These are phyloP conservation scores for Colletotrichum sp. DNA, from an alignment of 2,329 filamentous ascomycete species.

Conservation along the genomic window DNA sequence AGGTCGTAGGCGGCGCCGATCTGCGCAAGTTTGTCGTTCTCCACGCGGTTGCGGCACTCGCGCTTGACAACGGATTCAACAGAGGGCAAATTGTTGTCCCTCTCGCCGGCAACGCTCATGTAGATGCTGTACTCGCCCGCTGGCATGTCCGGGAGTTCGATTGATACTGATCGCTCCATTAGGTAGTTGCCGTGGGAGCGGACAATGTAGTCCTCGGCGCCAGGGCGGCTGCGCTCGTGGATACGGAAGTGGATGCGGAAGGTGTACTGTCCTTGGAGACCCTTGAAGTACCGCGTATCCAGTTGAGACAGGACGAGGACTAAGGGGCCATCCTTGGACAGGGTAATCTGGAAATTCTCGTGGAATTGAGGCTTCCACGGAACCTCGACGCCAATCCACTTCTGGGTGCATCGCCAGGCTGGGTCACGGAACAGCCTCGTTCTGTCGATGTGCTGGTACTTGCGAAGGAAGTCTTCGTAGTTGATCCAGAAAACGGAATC, in stretches of 20 bases:
- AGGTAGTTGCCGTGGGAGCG: constrained; percentile 63
- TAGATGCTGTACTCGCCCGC: constrained; percentile 63
- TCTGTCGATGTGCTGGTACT: constrained; percentile 66
- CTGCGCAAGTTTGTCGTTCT: constrained; percentile 64
- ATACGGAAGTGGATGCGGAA: constrained; percentile 57
- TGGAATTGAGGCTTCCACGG: constrained; percentile 67
- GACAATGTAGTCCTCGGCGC: constrained; percentile 64
- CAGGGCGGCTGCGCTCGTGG: constrained; percentile 52
- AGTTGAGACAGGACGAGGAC: constrained; percentile 67
- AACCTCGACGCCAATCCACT: constrained; percentile 67
- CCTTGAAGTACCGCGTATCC: constrained; percentile 66
- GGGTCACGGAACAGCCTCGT: constrained; percentile 65
- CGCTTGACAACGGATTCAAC: constrained; percentile 62
- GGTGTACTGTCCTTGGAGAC: constrained; percentile 62
- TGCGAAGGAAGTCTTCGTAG: constrained; percentile 66
- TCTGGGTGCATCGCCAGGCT: constrained; percentile 62
- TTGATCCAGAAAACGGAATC: constrained; percentile 70
- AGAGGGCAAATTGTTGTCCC: constrained; percentile 45
- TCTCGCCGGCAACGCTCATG: constrained; percentile 57
- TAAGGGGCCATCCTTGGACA: constrained; percentile 61
- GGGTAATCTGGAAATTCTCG: constrained; percentile 63
- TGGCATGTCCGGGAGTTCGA: constrained; percentile 60
- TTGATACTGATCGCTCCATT: constrained; percentile 62
- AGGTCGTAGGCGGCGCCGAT: constrained; percentile 65
- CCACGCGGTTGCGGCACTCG: constrained; percentile 49